Conservation (phyloP, 371 early-diverging fungal genomes). For the Mortierella sp. region DNA sequence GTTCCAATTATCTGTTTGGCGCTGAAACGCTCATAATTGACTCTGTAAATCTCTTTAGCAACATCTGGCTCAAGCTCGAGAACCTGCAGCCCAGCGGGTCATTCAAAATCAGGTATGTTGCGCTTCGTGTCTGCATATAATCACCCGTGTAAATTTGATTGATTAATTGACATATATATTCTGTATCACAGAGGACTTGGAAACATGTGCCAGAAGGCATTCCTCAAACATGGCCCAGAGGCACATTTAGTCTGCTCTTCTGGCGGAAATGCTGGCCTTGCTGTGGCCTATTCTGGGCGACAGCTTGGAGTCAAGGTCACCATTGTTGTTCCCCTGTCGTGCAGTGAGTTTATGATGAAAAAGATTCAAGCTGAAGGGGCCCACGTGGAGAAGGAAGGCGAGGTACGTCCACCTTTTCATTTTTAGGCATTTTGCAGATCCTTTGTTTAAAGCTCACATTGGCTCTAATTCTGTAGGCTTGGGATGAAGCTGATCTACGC, state of each 20-base stretch:
- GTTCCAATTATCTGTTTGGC: neutral
- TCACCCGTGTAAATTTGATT: neutral
- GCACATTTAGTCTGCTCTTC: constrained; percentile 73
- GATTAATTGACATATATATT: neutral
- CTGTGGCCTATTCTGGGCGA: constrained; percentile 77
- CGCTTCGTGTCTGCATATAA: neutral
- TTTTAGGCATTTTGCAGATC: neutral
- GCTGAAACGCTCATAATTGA: neutral
- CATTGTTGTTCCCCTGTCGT: constrained; percentile 70
- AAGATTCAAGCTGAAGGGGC: constrained; percentile 74
- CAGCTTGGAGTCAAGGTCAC: constrained; percentile 70
- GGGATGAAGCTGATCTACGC: constrained; percentile 66
- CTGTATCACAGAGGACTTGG: constrained; percentile 69
- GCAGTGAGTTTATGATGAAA: constrained; percentile 65
- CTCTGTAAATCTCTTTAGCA: constrained; percentile 49
- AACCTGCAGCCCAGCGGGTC: constrained; percentile 83
- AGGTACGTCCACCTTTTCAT: constrained; percentile 48
- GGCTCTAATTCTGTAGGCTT: constrained; percentile 46
- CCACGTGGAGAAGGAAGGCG: constrained; percentile 66
- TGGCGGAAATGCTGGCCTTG: constrained; percentile 78
- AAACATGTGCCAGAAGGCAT: constrained; percentile 68
- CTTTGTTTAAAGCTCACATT: neutral
- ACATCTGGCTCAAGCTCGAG: constrained; percentile 81
- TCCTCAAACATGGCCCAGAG: constrained; percentile 62
- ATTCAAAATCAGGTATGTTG: constrained; percentile 73